Evolutionary conservation across 805 yeast species (phyloP).

Genomic region (Brettanomyces custersianus): DNA sequence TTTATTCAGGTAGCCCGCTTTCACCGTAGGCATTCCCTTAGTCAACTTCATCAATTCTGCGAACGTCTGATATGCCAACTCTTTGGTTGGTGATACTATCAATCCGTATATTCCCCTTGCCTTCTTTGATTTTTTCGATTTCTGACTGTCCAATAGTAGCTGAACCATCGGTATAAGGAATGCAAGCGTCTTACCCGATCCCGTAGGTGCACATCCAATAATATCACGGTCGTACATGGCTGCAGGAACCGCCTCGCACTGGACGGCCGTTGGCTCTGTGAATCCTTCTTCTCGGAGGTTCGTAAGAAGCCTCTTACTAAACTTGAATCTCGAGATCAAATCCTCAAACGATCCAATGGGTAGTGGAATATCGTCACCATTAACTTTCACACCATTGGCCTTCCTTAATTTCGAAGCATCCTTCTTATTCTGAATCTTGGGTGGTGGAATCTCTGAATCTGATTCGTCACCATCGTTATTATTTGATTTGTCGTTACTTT

Average conservation of each 20-base stretch:
- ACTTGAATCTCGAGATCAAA: conserved; percentile 54
- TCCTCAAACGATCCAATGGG: conserved; percentile 90
- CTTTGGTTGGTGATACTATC: conserved; percentile 90
- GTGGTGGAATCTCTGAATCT: conserved; percentile 1
- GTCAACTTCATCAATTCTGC: conserved; percentile 55
- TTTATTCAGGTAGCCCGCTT: conserved; percentile 59
- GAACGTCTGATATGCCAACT: conserved; percentile 79
- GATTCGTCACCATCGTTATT: conserved; percentile 11
- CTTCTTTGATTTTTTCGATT: conserved; percentile 9
- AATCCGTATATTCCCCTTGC: conserved; percentile 59
- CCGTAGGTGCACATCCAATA: conserved; percentile 95
- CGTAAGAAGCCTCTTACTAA: conserved; percentile 47
- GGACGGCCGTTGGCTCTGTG: conserved; percentile 86
- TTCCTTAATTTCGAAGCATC: conserved; percentile 60
- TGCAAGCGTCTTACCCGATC: conserved; percentile 95
- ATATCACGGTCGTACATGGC: conserved; percentile 64
- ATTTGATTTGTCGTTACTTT: conserved; percentile 21
- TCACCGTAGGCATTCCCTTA: conserved; percentile 41
- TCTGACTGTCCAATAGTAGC: conserved; percentile 13
- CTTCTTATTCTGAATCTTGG: conserved; percentile 37
- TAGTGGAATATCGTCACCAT: conserved; percentile 81
- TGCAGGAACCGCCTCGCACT: conserved; percentile 80
- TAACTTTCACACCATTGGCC: conserved; percentile 54
- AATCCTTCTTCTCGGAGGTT: conserved; percentile 67
- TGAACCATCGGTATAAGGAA: conserved; percentile 79